Conservation (phyloP, 768 basidiomycete genomes). For the Mycena filopes region DNA sequence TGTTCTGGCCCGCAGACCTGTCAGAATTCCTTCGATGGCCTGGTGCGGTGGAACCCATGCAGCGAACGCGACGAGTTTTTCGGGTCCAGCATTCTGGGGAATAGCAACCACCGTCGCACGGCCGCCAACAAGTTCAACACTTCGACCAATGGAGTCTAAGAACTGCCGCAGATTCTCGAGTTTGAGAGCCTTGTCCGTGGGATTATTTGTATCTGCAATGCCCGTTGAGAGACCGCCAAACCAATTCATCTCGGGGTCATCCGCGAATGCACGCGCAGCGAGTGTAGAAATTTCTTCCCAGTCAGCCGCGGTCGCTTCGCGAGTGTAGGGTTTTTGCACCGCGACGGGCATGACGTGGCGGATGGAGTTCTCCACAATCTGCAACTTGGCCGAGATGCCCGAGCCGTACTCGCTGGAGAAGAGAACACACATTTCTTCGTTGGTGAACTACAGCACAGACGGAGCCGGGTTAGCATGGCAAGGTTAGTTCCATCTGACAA, state of each 20-base stretch:
- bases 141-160: slow-evolving; percentile 17
- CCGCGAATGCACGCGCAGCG: slow-evolving; percentile 13
- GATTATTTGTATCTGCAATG: not conserved
- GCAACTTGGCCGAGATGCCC: too few species aligned
- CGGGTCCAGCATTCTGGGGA: slow-evolving; percentile 1
- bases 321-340: slow-evolving; percentile 20
- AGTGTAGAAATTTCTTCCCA: slow-evolving; percentile 9
- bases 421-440: too few species aligned
- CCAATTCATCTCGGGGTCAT: slow-evolving; percentile 26
- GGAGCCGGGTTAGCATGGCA: too few species aligned
- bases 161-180: slow-evolving; percentile 16
- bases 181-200: not conserved
- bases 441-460: too few species aligned
- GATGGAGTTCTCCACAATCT: too few species aligned
- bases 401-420: too few species aligned
- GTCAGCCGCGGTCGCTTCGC: slow-evolving; percentile 10
- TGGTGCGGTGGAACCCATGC: slow-evolving; percentile 21
- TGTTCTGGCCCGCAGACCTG: not conserved
- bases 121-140: slow-evolving; percentile 13
- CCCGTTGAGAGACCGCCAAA: slow-evolving; percentile 15
- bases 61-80: slow-evolving; percentile 17
- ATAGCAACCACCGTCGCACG: slow-evolving; percentile 12
- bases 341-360: too few species aligned
- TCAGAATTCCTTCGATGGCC: slow-evolving; percentile 18
- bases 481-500: too few species aligned